Evolutionary conservation across 352 stramenopile species (phyloP).

Genomic region (Globisporangium paddicum): DNA sequence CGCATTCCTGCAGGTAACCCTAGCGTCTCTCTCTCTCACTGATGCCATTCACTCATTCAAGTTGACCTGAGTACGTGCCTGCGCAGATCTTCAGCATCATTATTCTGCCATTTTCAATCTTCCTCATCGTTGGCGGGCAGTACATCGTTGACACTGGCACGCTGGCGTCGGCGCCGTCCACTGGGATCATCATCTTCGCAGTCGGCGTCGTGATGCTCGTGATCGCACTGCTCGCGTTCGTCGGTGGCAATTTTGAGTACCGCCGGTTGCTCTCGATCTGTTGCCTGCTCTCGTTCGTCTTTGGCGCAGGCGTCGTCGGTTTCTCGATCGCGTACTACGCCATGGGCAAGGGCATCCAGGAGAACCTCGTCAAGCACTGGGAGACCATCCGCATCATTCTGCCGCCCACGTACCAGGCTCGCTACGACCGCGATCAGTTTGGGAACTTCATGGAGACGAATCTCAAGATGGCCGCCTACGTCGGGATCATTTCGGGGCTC

Average conservation of each 20-base stretch:
- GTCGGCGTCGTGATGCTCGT: slow-evolving; percentile 45
- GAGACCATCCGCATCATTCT: slow-evolving; percentile 53
- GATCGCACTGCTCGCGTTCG: slow-evolving; percentile 60
- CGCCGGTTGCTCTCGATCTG: slow-evolving; percentile 67
- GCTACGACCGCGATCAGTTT: slow-evolving; percentile 70
- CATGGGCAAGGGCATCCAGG: slow-evolving; percentile 39
- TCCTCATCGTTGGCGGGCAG: slow-evolving; percentile 63
- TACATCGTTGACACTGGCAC: slow-evolving; percentile 72
- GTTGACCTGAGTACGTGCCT: too few relatives aligned
- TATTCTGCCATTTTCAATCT: slow-evolving; percentile 57
- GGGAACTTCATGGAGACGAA: slow-evolving; percentile 45
- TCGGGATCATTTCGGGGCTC: slow-evolving; percentile 47
- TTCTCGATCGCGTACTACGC: slow-evolving; percentile 56
- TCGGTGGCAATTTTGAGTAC: slow-evolving; percentile 75
- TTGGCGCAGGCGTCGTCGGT: slow-evolving; percentile 41
- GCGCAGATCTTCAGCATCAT: slow-evolving; percentile 60
- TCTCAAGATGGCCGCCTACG: slow-evolving; percentile 49
- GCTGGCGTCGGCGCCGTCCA: slow-evolving; percentile 58
- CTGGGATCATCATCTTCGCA: slow-evolving; percentile 63
- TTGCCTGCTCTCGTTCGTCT: slow-evolving; percentile 52
- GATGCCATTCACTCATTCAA: too few relatives aligned
- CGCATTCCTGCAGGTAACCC: slow-evolving; percentile 67
- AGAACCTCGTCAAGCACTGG: slow-evolving; percentile 54
- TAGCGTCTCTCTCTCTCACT: too few relatives aligned
- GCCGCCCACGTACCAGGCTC: slow-evolving; percentile 58